Percentiles rank a stretch among this genome's conserved stretches.
phyloP scores from a whole-genome alignment of 2,329 filamentous ascomycete genomes.

The Dactylellina leptospora region DNA sequence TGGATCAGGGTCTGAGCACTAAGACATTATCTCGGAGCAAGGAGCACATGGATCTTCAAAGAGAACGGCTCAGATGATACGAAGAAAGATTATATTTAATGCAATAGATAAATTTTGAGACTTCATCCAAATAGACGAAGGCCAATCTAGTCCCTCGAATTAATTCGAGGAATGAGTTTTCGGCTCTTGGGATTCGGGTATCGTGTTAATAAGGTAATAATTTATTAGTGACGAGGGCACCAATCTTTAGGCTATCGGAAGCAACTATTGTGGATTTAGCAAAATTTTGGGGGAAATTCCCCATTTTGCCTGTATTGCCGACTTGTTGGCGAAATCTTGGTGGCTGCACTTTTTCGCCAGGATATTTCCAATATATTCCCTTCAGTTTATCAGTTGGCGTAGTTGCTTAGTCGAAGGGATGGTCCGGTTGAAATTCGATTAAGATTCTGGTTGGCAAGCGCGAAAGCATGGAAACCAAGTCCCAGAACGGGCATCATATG shows the following conservation, averaged over 20 bases:
- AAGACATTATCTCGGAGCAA: neutral
- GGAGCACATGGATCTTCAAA: neutral
- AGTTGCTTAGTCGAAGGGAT: neutral
- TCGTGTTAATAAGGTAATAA: conserved; percentile 15
- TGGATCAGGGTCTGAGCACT: conserved; percentile 15
- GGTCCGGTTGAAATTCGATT: neutral
- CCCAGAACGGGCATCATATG: too few relatives aligned
- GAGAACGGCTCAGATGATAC: too few relatives aligned
- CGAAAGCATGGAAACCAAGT: too few relatives aligned
- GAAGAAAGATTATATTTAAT: too few relatives aligned
- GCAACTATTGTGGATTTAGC: conserved; percentile 26
- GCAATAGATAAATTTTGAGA: too few relatives aligned
- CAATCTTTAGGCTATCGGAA: conserved; percentile 42
- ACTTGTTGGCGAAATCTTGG: conserved; percentile 7
- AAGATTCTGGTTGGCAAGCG: neutral
- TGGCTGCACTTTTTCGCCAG: conserved; percentile 1
- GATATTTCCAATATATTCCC: neutral
- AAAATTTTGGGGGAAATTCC: conserved; percentile 24
- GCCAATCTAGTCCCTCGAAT: too few relatives aligned
- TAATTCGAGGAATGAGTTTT: too few relatives aligned
- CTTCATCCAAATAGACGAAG: too few relatives aligned
- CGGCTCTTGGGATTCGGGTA: conserved; percentile 22
- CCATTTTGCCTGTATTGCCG: conserved; percentile 34
- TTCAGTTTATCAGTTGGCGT: neutral
- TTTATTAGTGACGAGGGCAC: neutral